Conservation (phyloP, 1,284 basidiomycete species). For the Ceratobasidium sp. region DNA sequence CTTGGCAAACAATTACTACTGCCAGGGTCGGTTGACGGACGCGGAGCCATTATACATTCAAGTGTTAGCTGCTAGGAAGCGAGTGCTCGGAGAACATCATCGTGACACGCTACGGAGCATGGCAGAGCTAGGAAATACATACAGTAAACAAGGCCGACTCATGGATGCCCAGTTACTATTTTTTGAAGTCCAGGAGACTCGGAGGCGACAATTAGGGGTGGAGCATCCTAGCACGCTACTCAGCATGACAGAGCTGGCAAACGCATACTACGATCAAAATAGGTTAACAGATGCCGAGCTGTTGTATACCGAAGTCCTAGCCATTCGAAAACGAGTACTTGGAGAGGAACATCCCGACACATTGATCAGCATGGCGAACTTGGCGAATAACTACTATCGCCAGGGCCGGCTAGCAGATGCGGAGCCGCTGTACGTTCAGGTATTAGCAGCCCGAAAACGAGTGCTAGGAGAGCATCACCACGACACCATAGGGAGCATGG, state of each 20-base stretch:
- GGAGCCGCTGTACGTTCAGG: not conserved
- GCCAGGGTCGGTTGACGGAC: not conserved
- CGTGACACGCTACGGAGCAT: conserved; percentile 7
- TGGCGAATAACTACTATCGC: not conserved
- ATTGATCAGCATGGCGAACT: not conserved
- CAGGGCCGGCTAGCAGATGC: not conserved
- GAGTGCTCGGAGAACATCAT: not conserved
- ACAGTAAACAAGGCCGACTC: not conserved
- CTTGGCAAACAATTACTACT: not conserved
- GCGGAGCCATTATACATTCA: not conserved
- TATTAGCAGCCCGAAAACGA: not conserved
- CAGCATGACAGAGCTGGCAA: not conserved
- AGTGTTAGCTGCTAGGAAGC: conserved; percentile 1
- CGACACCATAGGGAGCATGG: not conserved
- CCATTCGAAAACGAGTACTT: not conserved
- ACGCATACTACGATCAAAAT: not conserved
- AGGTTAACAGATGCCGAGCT: not conserved
- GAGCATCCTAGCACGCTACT: not conserved
- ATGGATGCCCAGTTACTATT: not conserved
- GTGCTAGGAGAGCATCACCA: not conserved
- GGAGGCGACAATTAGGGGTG: not conserved
- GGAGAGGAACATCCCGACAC: too few species aligned
- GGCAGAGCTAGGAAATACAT: not conserved
- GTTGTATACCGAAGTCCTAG: conserved; percentile 4
- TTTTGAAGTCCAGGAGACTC: not conserved